Evolutionary conservation across 371 early-diverging fungal species (phyloP).

Genomic region (Dichotomocladium elegans): DNA sequence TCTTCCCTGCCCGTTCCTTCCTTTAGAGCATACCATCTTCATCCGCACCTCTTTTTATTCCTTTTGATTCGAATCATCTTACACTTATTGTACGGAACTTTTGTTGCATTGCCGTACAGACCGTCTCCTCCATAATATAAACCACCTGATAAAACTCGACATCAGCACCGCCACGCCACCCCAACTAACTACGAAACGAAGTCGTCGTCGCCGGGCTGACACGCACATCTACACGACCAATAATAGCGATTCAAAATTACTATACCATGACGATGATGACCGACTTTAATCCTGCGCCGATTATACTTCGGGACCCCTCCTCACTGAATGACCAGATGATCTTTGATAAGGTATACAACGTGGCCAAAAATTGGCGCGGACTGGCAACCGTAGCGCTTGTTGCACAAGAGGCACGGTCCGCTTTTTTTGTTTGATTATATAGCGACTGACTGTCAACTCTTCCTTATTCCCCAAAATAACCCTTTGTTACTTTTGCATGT

Average conservation of each 20-base stretch:
- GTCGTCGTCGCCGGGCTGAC: not conserved
- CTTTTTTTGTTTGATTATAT: not conserved
- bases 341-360: slow-evolving; percentile 1
- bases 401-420: not conserved
- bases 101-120: no score
- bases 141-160: no score
- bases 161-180: no score
- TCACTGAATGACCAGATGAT: slow-evolving; percentile 10
- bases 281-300: slow-evolving; percentile 22
- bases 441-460: no score
- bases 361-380: not conserved
- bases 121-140: no score
- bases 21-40: not conserved
- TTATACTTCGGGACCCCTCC: slow-evolving; percentile 14
- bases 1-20: not conserved
- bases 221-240: not conserved
- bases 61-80: no score
- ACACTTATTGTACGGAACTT: no score
- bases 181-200: no score
- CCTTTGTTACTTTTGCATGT: no score
- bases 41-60: not conserved
- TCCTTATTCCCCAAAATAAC: no score
- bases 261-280: slow-evolving; percentile 11
- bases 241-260: slow-evolving; percentile 2
- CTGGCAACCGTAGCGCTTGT: no score